phyloP scores from a whole-genome alignment of 2,329 filamentous ascomycete species.

The Capronia americana region DNA sequence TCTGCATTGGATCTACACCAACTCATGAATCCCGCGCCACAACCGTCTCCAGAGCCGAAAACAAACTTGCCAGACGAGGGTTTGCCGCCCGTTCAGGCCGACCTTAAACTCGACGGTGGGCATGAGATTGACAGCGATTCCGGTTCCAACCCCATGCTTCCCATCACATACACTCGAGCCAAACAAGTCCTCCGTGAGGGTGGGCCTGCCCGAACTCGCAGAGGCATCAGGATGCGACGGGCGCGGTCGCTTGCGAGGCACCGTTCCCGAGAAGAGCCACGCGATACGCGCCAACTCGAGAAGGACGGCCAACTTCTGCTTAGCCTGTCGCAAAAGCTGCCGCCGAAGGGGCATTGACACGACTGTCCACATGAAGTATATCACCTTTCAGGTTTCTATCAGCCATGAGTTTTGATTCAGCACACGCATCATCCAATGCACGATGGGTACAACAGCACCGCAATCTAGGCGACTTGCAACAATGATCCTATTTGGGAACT shows the following conservation, averaged over 20 bases:
- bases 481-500: neutral
- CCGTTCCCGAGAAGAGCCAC: neutral
- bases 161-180: constrained; percentile 6
- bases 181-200: neutral
- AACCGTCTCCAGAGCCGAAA: constrained; percentile 4
- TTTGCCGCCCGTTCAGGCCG: neutral
- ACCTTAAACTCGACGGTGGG: neutral
- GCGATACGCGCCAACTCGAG: constrained; percentile 1
- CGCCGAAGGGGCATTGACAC: neutral
- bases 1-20: constrained; percentile 13
- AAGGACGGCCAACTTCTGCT: constrained; percentile 18
- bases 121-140: neutral
- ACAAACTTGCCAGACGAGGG: constrained; percentile 3
- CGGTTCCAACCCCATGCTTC: neutral
- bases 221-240: constrained; percentile 15
- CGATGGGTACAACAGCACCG: constrained; percentile 20
- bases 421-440: neutral
- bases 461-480: neutral
- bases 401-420: constrained; percentile 2
- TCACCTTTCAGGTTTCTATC: neutral
- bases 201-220: constrained; percentile 1
- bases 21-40: constrained; percentile 22
- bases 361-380: neutral
- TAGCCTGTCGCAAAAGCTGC: constrained; percentile 2
- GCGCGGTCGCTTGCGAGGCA: neutral